Evolutionary conservation across 495 filamentous ascomycete genomes (phyloP).

Genomic region (Penicillium lividum): DNA sequence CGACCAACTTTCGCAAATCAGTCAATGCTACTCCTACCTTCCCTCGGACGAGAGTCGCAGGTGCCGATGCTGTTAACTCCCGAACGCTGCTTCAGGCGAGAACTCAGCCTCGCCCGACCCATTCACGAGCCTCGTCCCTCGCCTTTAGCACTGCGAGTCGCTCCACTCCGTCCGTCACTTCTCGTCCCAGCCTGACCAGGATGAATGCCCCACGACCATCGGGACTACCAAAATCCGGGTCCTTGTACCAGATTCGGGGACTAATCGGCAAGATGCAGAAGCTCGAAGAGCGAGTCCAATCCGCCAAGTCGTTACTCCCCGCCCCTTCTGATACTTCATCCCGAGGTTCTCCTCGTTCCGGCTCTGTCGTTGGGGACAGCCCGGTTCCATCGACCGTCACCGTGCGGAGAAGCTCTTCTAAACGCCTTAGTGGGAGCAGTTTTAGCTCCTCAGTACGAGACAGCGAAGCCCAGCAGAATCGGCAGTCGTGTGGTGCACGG

Average conservation of each 20-base stretch:
- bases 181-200: conserved; percentile 40
- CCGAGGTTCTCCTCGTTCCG: conserved; percentile 69
- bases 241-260: conserved; percentile 87
- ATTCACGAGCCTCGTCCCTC: conserved; percentile 57
- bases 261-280: conserved; percentile 96
- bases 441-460: conserved; percentile 55
- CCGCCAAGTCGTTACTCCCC: conserved; percentile 89
- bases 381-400: conserved; percentile 74
- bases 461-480: conserved; percentile 43
- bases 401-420: conserved; percentile 70
- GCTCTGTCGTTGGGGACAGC: conserved; percentile 52
- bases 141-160: conserved; percentile 41
- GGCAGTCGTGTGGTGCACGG: conserved; percentile 53
- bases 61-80: conserved; percentile 34
- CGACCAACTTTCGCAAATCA: conserved; percentile 45
- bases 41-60: conserved; percentile 41
- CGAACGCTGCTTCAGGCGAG: conserved; percentile 46
- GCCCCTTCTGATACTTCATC: conserved; percentile 77
- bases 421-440: conserved; percentile 62
- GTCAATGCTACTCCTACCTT: conserved; percentile 48
- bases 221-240: conserved; percentile 73
- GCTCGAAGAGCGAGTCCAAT: conserved; percentile 89
- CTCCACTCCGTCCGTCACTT: conserved; percentile 42
- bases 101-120: conserved; percentile 39
- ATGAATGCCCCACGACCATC: conserved; percentile 30